A percentile compares a stretch with the other conserved stretches of the same genome.
Evolutionary conservation across 768 basidiomycete species (phyloP).

Genomic region (Termitomyces sp.): DNA sequence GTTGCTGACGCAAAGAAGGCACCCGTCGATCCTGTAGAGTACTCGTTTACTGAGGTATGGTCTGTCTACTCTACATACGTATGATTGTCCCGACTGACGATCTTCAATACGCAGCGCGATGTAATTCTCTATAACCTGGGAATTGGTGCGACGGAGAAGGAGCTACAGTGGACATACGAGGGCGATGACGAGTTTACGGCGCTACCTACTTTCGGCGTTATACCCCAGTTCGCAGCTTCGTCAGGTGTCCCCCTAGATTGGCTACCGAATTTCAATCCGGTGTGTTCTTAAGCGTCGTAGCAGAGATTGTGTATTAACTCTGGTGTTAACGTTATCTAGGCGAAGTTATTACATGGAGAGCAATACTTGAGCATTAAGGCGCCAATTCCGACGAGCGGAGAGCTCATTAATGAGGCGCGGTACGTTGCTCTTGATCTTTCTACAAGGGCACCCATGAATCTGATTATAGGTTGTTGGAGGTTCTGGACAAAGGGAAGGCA

Average conservation of each 20-base stretch:
- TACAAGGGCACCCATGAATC: not conserved
- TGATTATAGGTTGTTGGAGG: conserved; percentile 61
- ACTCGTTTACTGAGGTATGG: conserved; percentile 67
- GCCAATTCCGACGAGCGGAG: conserved; percentile 82
- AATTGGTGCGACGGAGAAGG: conserved; percentile 88
- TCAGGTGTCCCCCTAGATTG: conserved; percentile 70
- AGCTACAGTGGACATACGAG: conserved; percentile 91
- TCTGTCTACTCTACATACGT: not conserved
- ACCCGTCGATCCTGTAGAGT: conserved; percentile 51
- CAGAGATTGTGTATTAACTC: not conserved
- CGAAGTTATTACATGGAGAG: conserved; percentile 96
- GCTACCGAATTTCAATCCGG: conserved; percentile 94
- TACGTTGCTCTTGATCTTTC: conserved; percentile 23
- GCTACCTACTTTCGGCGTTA: conserved; percentile 92
- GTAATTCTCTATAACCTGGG: conserved; percentile 95
- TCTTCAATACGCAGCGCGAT: conserved; percentile 48
- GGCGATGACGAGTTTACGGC: conserved; percentile 81
- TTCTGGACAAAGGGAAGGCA: conserved; percentile 90
- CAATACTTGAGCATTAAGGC: conserved; percentile 88
- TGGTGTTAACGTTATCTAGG: conserved; percentile 37
- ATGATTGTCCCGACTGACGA: not conserved
- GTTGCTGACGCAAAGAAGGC: conserved; percentile 80
- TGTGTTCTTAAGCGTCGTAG: conserved; percentile 30
- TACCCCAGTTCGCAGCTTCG: conserved; percentile 84
- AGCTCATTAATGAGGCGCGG: conserved; percentile 73